Conservation (phyloP, 2,329 filamentous ascomycete genomes). For the Fusarium sp. region DNA sequence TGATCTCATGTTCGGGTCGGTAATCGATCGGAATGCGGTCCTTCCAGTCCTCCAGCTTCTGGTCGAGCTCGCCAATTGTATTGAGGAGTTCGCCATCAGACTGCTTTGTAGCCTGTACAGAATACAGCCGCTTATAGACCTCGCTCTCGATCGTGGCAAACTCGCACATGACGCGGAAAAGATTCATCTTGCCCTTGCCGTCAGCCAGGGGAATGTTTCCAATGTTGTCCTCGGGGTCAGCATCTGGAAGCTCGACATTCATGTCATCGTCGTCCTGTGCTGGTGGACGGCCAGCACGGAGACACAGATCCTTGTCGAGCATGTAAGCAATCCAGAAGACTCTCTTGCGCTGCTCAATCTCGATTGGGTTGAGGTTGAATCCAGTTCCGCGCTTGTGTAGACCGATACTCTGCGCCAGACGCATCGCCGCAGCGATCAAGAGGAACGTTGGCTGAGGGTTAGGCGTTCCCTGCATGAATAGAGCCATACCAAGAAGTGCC, state of each 20-base stretch:
- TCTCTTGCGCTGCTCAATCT: conserved; percentile 86
- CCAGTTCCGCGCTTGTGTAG: conserved; percentile 93
- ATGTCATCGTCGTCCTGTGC: conserved; percentile 78
- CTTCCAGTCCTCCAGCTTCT: conserved; percentile 93
- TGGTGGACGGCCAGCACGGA: conserved; percentile 69
- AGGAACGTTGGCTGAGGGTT: conserved; percentile 96
- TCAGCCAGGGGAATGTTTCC: conserved; percentile 93
- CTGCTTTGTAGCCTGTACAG: conserved; percentile 90
- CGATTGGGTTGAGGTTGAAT: conserved; percentile 92
- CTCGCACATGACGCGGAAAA: conserved; percentile 93
- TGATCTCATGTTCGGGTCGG: conserved; percentile 96
- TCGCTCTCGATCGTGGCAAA: conserved; percentile 93
- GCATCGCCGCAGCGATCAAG: conserved; percentile 89
- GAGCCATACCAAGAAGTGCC: conserved; percentile 89
- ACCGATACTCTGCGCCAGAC: conserved; percentile 92
- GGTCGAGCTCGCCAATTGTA: conserved; percentile 94
- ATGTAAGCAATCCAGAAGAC: conserved; percentile 77
- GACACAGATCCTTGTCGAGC: conserved; percentile 72
- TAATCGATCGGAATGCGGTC: conserved; percentile 95
- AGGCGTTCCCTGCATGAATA: conserved; percentile 95
- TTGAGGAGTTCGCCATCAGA: conserved; percentile 93
- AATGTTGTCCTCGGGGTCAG: conserved; percentile 90
- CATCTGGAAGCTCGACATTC: conserved; percentile 95
- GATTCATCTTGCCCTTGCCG: conserved; percentile 91
- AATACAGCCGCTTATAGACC: conserved; percentile 94